These are phyloP conservation scores for Cytospora schulzeri DNA, from an alignment of 2,329 filamentous ascomycete genomes.

Conservation along the genomic window DNA sequence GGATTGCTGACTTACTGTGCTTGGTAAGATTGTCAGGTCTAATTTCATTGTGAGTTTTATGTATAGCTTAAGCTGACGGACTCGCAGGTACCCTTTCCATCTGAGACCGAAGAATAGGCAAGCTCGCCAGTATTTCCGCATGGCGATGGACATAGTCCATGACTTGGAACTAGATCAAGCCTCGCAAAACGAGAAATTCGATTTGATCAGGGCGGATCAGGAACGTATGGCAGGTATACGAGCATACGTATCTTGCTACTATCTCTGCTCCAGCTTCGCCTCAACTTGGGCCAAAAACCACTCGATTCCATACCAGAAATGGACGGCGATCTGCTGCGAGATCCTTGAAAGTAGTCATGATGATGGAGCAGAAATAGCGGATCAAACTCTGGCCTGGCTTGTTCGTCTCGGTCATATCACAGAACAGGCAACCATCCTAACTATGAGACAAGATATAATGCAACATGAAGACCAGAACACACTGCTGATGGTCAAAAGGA, in stretches of 20 bases:
- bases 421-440: constrained; percentile 39
- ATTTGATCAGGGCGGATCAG: constrained; percentile 26
- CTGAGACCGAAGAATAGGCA: constrained; percentile 54
- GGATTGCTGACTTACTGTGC: constrained; percentile 59
- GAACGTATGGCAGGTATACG: constrained; percentile 47
- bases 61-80: not conserved
- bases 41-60: too few relatives aligned
- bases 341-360: constrained; percentile 42
- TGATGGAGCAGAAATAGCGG: constrained; percentile 38
- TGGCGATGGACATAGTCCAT: constrained; percentile 52
- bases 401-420: constrained; percentile 45
- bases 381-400: constrained; percentile 48
- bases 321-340: constrained; percentile 49
- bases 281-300: constrained; percentile 43
- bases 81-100: constrained; percentile 56
- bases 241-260: constrained; percentile 50
- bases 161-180: constrained; percentile 54
- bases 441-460: constrained; percentile 17
- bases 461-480: constrained; percentile 44
- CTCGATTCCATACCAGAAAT: constrained; percentile 42
- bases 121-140: constrained; percentile 52
- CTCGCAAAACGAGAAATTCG: constrained; percentile 32
- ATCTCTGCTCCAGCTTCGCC: constrained; percentile 42
- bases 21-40: constrained; percentile 45
- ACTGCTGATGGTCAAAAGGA: constrained; percentile 48